These are phyloP conservation scores for Gliomastix tumulicola DNA, from an alignment of 2,329 filamentous ascomycete species.

Conservation along the genomic window DNA sequence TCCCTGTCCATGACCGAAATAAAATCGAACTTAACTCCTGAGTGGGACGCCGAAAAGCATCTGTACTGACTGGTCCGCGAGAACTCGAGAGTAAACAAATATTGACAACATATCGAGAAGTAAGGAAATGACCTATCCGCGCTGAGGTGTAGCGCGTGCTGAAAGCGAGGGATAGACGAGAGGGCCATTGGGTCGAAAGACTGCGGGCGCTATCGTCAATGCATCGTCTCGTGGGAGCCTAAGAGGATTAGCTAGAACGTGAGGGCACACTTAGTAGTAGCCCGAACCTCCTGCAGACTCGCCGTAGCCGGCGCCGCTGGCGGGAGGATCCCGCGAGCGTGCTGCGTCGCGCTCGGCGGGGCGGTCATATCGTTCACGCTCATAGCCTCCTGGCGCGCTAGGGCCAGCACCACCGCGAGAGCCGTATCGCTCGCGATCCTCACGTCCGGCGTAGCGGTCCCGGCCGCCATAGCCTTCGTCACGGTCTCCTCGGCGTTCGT, in stretches of 20 bases:
- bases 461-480: constrained; percentile 27
- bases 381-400: constrained; percentile 30
- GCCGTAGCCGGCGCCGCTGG: constrained; percentile 27
- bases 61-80: too few relatives aligned
- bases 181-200: not conserved
- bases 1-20: too few relatives aligned
- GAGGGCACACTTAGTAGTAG: constrained; percentile 9
- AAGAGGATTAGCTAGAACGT: constrained; percentile 17
- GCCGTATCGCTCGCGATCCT: constrained; percentile 37
- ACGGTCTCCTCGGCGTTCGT: constrained; percentile 22
- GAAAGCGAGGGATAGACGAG: too few relatives aligned
- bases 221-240: constrained; percentile 15
- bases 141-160: too few relatives aligned
- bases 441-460: constrained; percentile 33
- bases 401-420: constrained; percentile 23
- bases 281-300: constrained; percentile 33
- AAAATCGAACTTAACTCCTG: constrained; percentile 27
- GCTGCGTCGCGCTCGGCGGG: constrained; percentile 30
- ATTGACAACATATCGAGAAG: too few relatives aligned
- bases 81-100: too few relatives aligned
- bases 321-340: constrained; percentile 29
- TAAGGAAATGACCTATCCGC: too few relatives aligned
- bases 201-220: too few relatives aligned
- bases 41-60: too few relatives aligned
- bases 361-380: constrained; percentile 42